Conservation (phyloP, 2,329 filamentous ascomycete genomes). For the Botryotinia convoluta region DNA sequence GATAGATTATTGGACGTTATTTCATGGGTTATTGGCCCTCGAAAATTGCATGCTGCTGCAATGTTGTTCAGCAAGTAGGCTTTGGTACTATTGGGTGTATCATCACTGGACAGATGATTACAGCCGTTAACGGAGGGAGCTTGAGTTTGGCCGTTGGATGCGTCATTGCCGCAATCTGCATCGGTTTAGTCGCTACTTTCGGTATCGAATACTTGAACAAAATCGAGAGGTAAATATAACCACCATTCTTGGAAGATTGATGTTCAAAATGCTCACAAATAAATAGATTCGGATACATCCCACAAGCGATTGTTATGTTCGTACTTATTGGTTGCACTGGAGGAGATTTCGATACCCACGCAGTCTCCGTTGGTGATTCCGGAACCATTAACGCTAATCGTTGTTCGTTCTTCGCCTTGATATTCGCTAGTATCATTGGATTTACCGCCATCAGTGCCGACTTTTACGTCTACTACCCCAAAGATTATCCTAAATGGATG, state of each 20-base stretch:
- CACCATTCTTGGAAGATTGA: neutral
- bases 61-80: conserved; percentile 57
- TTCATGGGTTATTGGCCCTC: conserved; percentile 63
- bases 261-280: neutral
- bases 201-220: conserved; percentile 24
- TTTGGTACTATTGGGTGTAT: conserved; percentile 58
- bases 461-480: conserved; percentile 29
- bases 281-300: conserved; percentile 47
- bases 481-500: conserved; percentile 33
- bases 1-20: conserved; percentile 54
- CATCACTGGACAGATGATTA: conserved; percentile 27
- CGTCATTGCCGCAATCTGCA: conserved; percentile 28
- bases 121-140: conserved; percentile 23
- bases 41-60: conserved; percentile 60
- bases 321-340: conserved; percentile 57
- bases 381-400: conserved; percentile 50
- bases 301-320: conserved; percentile 54
- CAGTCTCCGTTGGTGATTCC: conserved; percentile 47
- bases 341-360: conserved; percentile 51
- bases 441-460: conserved; percentile 26
- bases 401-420: conserved; percentile 50
- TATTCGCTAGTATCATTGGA: conserved; percentile 40
- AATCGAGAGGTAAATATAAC: conserved; percentile 19
- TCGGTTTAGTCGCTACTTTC: conserved; percentile 23
- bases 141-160: conserved; percentile 13